Base-by-base conservation (phyloP, 2,329 filamentous ascomycete species). In the Talaromyces pinophilus region DNA sequence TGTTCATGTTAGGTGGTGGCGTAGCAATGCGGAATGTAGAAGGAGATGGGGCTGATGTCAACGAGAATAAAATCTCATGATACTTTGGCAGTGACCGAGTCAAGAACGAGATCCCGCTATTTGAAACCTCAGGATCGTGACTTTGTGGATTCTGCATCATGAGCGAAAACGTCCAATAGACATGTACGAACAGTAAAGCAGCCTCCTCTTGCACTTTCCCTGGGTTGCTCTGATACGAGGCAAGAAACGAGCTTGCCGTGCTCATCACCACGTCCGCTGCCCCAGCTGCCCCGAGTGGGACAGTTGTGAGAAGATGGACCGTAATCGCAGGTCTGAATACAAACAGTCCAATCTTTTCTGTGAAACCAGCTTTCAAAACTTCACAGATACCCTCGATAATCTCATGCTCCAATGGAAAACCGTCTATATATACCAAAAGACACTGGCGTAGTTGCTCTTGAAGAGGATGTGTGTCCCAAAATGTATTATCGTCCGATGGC, bases 301-400 rank as follows among this genome's bases (percentile, higher is more conserved):
- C 74, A 57, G 75, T 75, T 63, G 75, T 78, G 50, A 82, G 76
- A 55, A 82, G 80, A 25, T 77, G 74, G 25, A 79, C 77, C 3
- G 76, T 80, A 52, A 80, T 69, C n/a, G 73, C 69, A 2, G 80
- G 76, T 22, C 78, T 74, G 64, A 82, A 80, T 22, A 82, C 80
- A 65, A 79, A 82, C 11, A 78, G 78, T 0, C 80, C 80, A 0
- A 75, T 77, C 25, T 71, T 73, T 66, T 83, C 81, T 3, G 81
- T 82, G 66, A 79, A 82, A 3, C 81, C 81, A 11, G 80, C 80
- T 68, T 78, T 81, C 44, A 83, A 70, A 22, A 83, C 78, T 60
- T 82, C 80, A 69, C 80, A 82, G 7, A 79, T 76, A 6, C 79
- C 78, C 71, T 82, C 80, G 22, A 82, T 77, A 10, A 82, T 78